phyloP scores from a whole-genome alignment of 31 red algal genomes.

The Asparagopsis taxiformis region DNA sequence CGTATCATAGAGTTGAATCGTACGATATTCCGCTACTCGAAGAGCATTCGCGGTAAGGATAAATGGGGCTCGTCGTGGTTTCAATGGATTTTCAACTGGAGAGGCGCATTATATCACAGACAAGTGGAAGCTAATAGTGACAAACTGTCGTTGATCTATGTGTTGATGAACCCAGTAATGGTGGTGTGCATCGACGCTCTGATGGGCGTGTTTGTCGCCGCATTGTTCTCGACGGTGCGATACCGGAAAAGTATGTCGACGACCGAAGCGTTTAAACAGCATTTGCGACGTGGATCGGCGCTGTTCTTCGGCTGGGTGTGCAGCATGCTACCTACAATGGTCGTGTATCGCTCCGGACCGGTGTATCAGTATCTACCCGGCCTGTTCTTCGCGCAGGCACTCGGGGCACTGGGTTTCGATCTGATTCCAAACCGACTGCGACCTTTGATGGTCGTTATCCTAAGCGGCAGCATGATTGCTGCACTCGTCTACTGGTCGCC shows the following conservation, averaged over 20 bases:
- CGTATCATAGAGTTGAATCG: constrained; percentile 74
- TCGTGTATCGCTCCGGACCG: constrained; percentile 70
- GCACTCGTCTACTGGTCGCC: constrained; percentile 75
- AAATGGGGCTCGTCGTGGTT: constrained; percentile 86
- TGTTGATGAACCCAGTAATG: constrained; percentile 74
- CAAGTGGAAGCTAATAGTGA: not conserved
- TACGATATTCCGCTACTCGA: constrained; percentile 71
- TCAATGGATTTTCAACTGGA: constrained; percentile 79
- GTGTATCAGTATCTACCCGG: constrained; percentile 82
- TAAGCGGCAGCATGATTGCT: constrained; percentile 11
- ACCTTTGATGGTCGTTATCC: constrained; percentile 2
- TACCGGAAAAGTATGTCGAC: constrained; percentile 38
- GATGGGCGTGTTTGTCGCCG: constrained; percentile 40
- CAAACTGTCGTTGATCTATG: constrained; percentile 47
- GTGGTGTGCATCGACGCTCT: constrained; percentile 49
- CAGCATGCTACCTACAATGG: constrained; percentile 72
- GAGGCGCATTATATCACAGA: constrained; percentile 62
- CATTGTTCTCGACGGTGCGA: constrained; percentile 44
- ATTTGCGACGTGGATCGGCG: constrained; percentile 54
- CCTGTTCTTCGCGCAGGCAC: constrained; percentile 74
- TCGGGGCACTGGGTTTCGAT: constrained; percentile 62
- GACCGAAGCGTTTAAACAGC: constrained; percentile 48
- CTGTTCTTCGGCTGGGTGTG: constrained; percentile 74
- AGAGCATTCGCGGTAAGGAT: constrained; percentile 69
- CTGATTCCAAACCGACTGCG: constrained; percentile 30